Percentiles rank a stretch among this genome's conserved stretches.
Conservation (phyloP, 352 stramenopile species). For the Phytophthora tentaculata region DNA sequence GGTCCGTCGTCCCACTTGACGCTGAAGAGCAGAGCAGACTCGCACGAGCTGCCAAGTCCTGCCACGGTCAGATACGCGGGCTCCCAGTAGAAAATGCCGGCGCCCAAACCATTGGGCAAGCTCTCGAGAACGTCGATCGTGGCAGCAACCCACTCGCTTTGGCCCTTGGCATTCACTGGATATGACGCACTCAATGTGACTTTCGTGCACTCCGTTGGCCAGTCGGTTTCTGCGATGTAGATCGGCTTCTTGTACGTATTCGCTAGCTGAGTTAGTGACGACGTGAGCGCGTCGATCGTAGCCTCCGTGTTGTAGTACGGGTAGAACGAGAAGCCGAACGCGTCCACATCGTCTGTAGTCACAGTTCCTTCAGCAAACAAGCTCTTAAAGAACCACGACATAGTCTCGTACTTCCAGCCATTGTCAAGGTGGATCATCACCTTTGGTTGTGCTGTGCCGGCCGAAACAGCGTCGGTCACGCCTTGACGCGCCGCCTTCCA, state of each 20-base stretch:
- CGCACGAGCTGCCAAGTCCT: conserved; percentile 32
- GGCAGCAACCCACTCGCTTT: conserved; percentile 28
- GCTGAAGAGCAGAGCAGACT: conserved; percentile 38
- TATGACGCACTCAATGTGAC: conserved; percentile 34
- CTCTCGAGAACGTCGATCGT: conserved; percentile 29
- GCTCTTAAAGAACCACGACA: conserved; percentile 40
- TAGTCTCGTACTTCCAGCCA: conserved; percentile 40
- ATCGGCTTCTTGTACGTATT: conserved; percentile 38
- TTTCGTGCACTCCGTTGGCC: conserved; percentile 30
- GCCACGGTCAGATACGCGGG: conserved; percentile 31
- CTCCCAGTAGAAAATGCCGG: conserved; percentile 45
- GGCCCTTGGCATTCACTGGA: conserved; percentile 27
- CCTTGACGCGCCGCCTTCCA: conserved; percentile 28
- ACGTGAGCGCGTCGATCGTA: conserved; percentile 38
- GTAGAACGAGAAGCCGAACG: conserved; percentile 45
- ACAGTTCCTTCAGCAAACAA: conserved; percentile 36
- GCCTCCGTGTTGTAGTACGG: conserved; percentile 39
- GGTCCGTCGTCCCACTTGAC: conserved; percentile 33
- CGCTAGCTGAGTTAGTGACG: conserved; percentile 34
- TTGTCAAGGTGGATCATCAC: conserved; percentile 50
- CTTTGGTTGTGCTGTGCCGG: conserved; percentile 34
- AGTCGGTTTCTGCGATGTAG: conserved; percentile 44
- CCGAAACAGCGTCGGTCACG: conserved; percentile 33
- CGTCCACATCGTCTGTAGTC: conserved; percentile 37
- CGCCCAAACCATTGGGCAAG: conserved; percentile 25